Base-by-base conservation (phyloP, 1,139 yeast species). In the Casaregolazyma lundiana region DNA sequence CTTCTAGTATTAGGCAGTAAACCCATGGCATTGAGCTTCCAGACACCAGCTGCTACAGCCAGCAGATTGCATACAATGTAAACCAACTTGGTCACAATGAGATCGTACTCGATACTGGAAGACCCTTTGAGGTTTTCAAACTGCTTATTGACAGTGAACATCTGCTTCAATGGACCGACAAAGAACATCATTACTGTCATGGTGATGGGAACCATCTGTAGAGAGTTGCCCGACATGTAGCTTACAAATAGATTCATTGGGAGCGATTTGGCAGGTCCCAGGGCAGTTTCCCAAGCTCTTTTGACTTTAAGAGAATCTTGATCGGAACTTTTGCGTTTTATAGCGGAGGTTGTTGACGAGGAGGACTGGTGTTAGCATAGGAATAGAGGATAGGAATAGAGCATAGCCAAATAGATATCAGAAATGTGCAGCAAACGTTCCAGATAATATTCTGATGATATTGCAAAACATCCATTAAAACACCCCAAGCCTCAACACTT, bases 191-290 rank as follows among this genome's bases (percentile, higher is more conserved):
- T 87, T 36, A 86, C 66, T 0, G 96, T 85, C 87, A 89, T 90
- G 67, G 89, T 84, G 47, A 92, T 84, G 4, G 97, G 94, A 50
- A 92, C 89, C 53, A 92, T 76, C 59, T 92, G 97, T 22, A 92
- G 69, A 5, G 95, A 80, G 59, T 85, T 84, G 26, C 98, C 98
- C 1, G 96, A 81, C 89, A 92, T 87, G 65, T 88, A 92, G 51
- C 90, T 81, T 96, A 92, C 88, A 47, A 88, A 70, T 49, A 85
- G 64, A 58, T 88, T 92, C 95, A 89, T 85, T 4, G 97, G 96
- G 22, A 92, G 61, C 11, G 81, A 75, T 62, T 90, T 92, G 2
- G 90, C 88, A 0, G 97, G 97, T 0, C 81, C 81, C 15, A 77
- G 67, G 2, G 97, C 96, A 29, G 85, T 62, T 51, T 87, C 95